These are phyloP conservation scores for Aspergillus nidulans DNA, from an alignment of 495 filamentous ascomycete genomes.

Conservation along the genomic window DNA sequence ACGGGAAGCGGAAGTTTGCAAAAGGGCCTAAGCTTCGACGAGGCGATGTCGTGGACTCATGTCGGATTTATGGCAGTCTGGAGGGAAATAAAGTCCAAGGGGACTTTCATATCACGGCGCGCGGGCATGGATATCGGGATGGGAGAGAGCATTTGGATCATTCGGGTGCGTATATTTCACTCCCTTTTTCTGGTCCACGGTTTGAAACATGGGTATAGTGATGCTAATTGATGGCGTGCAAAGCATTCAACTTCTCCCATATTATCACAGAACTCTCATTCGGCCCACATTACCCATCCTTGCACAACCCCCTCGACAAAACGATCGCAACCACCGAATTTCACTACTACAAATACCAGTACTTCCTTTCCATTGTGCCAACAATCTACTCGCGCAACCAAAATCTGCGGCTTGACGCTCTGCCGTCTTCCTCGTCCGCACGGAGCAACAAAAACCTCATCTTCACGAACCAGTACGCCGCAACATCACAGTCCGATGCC, in stretches of 20 bases:
- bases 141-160: conserved; percentile 81
- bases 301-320: conserved; percentile 90
- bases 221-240: background rate
- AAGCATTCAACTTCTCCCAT: conserved; percentile 97
- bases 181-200: no score
- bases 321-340: conserved; percentile 69
- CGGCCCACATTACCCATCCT: conserved; percentile 88
- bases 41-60: conserved; percentile 53
- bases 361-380: conserved; percentile 94
- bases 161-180: conserved; percentile 48
- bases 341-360: conserved; percentile 96
- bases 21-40: conserved; percentile 67
- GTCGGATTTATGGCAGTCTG: conserved; percentile 83
- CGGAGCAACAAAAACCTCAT: conserved; percentile 51
- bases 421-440: conserved; percentile 22
- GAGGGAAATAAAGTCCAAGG: conserved; percentile 95
- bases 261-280: conserved; percentile 95
- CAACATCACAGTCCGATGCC: conserved; percentile 71
- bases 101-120: conserved; percentile 95
- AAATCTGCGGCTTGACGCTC: conserved; percentile 41
- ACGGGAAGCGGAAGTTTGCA: conserved; percentile 50
- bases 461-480: conserved; percentile 96
- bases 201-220: no score
- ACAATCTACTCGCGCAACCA: conserved; percentile 75
- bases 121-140: conserved; percentile 89